A percentile compares a stretch with the other conserved stretches of the same genome.
These are phyloP conservation scores for Tricholoma sp. DNA, from an alignment of 768 basidiomycete genomes.

Conservation along the genomic window DNA sequence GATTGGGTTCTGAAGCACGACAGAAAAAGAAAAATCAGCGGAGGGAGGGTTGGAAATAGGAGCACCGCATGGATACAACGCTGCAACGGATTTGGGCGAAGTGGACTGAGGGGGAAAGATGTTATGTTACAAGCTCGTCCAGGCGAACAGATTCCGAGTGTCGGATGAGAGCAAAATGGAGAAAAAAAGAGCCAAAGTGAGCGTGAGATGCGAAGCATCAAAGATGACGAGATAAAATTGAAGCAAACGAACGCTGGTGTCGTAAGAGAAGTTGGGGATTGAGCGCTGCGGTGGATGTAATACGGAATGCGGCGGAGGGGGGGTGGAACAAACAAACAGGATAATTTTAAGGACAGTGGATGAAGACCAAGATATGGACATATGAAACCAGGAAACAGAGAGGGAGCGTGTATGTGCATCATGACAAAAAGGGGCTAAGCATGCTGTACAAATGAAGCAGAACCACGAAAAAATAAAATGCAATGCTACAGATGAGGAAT, in stretches of 20 bases:
- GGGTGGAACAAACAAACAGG: background rate
- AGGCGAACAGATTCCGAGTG: constrained; percentile 28
- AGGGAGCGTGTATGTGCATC: background rate
- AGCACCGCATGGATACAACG: background rate
- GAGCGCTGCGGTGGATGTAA: background rate
- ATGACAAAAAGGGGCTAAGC: background rate
- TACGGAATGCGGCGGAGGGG: background rate
- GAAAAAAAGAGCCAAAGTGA: constrained; percentile 4
- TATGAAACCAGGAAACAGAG: background rate
- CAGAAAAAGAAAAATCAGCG: background rate
- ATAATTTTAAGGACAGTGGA: constrained; percentile 1
- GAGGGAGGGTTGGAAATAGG: background rate
- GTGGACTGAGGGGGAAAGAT: background rate
- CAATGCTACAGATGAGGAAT: background rate
- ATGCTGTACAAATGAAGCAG: constrained; percentile 3
- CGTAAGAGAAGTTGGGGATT: background rate
- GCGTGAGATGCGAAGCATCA: constrained; percentile 2
- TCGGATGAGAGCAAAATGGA: background rate
- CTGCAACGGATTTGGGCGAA: background rate
- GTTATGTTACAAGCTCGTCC: constrained; percentile 31
- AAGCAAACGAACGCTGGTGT: background rate
- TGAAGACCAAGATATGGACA: background rate
- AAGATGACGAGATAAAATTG: constrained; percentile 1
- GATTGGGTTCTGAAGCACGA: background rate
- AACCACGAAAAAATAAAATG: background rate